phyloP scores from a whole-genome alignment of 2,329 filamentous ascomycete genomes.

The Dendryphion nanum region DNA sequence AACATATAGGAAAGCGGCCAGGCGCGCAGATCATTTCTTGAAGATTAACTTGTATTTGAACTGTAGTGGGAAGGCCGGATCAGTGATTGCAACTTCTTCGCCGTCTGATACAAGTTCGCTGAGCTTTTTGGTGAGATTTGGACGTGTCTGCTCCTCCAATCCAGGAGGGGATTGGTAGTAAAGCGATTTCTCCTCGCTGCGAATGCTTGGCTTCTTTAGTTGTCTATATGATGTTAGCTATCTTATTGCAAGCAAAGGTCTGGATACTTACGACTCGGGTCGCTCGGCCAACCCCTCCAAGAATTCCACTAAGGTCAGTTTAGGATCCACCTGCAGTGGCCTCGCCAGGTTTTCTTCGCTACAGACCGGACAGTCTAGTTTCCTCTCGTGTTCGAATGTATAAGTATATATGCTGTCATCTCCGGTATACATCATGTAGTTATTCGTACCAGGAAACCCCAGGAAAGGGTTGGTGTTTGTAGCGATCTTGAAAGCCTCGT shows the following conservation, averaged over 20 bases:
- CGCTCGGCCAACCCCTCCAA: conserved; percentile 79
- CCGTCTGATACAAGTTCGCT: conserved; percentile 74
- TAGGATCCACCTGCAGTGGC: conserved; percentile 68
- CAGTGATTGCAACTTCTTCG: conserved; percentile 87
- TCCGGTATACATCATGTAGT: conserved; percentile 99
- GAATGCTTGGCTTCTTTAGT: conserved; percentile 87
- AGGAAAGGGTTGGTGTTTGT: conserved; percentile 79
- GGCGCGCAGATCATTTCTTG: conserved; percentile 25
- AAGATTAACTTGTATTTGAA: conserved; percentile 61
- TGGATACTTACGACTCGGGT: conserved; percentile 64
- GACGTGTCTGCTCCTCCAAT: conserved; percentile 78
- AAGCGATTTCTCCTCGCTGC: conserved; percentile 76
- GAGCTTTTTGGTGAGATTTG: conserved; percentile 78
- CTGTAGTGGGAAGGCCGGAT: conserved; percentile 80
- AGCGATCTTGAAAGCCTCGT: conserved; percentile 93
- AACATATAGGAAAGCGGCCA: too few relatives aligned
- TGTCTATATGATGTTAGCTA: conserved; percentile 52
- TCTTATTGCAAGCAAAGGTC: too few relatives aligned
- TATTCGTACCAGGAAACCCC: conserved; percentile 65
- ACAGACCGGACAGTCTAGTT: conserved; percentile 92
- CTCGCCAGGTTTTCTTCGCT: conserved; percentile 69
- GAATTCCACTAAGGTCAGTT: conserved; percentile 75
- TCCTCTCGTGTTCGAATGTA: conserved; percentile 93
- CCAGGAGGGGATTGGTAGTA: conserved; percentile 85
- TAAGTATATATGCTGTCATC: conserved; percentile 96